Percentiles rank a stretch among this genome's conserved stretches.
Conservation (phyloP, 2,329 filamentous ascomycete species). For the Sclerotinia nivalis region DNA sequence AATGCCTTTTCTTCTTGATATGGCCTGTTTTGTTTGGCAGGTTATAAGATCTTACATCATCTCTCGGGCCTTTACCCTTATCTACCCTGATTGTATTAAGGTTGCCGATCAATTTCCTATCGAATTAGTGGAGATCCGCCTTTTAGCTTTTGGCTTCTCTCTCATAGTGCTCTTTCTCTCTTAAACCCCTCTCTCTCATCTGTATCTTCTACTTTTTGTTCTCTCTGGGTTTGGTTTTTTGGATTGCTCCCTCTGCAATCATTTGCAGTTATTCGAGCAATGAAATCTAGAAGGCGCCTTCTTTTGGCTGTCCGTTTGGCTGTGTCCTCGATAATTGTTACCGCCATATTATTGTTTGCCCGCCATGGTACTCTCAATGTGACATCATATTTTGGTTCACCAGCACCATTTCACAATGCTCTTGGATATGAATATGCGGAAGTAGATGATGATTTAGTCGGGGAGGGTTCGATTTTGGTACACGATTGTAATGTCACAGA, state of each 20-base stretch:
- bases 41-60: neutral
- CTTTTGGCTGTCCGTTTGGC: conserved; percentile 3
- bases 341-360: conserved; percentile 2
- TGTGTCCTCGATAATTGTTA: conserved; percentile 9
- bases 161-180: neutral
- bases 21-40: neutral
- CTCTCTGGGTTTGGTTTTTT: neutral
- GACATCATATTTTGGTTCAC: conserved; percentile 10
- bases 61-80: neutral
- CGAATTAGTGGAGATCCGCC: neutral
- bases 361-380: neutral
- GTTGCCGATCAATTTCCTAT: neutral
- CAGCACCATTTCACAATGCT: neutral
- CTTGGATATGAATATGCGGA: neutral
- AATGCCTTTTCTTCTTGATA: neutral
- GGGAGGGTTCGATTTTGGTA: neutral
- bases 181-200: neutral
- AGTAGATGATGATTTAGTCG: neutral
- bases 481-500: conserved; percentile 4
- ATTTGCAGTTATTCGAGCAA: conserved; percentile 1
- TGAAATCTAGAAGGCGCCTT: conserved; percentile 10
- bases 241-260: neutral
- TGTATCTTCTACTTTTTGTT: neutral
- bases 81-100: neutral
- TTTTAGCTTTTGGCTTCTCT: neutral